Conservation (phyloP, 768 basidiomycete genomes). For the Cystofilobasidium macerans region DNA sequence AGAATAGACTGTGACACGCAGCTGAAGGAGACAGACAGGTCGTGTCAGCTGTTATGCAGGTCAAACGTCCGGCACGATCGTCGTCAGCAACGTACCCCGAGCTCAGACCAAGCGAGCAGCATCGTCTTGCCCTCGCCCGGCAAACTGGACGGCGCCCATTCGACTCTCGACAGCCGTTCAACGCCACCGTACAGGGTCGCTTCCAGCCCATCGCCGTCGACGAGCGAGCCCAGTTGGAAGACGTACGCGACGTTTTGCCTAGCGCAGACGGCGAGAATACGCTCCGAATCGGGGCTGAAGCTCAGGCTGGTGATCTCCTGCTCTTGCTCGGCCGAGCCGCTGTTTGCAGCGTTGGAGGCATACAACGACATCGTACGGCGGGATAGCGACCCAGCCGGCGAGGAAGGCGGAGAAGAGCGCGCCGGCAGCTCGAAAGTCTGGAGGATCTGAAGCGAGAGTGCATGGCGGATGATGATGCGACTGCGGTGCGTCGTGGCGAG, state of each 20-base stretch:
- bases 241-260: slow-evolving; percentile 61
- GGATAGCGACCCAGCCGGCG: not conserved
- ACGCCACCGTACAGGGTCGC: slow-evolving; percentile 67
- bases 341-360: not conserved
- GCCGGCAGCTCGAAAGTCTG: slow-evolving; percentile 46
- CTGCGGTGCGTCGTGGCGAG: slow-evolving; percentile 69
- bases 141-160: slow-evolving; percentile 75
- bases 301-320: slow-evolving; percentile 58
- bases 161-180: slow-evolving; percentile 73
- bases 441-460: slow-evolving; percentile 71
- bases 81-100: slow-evolving; percentile 58
- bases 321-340: not conserved
- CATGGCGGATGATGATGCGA: slow-evolving; percentile 67
- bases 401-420: not conserved
- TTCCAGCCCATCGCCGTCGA: slow-evolving; percentile 48
- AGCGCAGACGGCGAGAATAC: slow-evolving; percentile 68
- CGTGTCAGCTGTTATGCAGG: not conserved
- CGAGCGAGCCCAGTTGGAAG: slow-evolving; percentile 50
- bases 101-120: slow-evolving; percentile 80
- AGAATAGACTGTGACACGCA: slow-evolving; percentile 61
- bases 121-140: slow-evolving; percentile 40
- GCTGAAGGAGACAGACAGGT: slow-evolving; percentile 42
- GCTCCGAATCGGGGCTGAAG: slow-evolving; percentile 84
- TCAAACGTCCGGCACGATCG: not conserved
- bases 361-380: not conserved